Percentiles rank a stretch among this genome's conserved stretches.
Evolutionary conservation across 108 stramenopile species (phyloP).

Genomic region (Craspedostauros australis): DNA sequence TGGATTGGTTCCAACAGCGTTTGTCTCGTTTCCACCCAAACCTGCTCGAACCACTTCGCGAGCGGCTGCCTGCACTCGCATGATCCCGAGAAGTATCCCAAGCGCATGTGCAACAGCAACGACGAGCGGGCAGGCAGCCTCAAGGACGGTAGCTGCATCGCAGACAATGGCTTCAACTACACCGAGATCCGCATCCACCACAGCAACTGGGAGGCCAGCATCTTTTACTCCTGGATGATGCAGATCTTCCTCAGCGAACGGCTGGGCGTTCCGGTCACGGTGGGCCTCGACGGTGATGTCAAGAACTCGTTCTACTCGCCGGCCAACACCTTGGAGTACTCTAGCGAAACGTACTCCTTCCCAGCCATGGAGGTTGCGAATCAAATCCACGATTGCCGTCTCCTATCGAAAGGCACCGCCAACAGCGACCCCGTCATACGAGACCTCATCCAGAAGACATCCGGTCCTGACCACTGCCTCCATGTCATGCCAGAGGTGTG

Average conservation of each 20-base stretch:
- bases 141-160: constrained; percentile 1
- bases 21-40: too few relatives aligned
- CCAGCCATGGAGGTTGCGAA: constrained; percentile 4
- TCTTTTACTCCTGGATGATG: constrained; percentile 28
- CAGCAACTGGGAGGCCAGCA: constrained; percentile 31
- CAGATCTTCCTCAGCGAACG: constrained; percentile 38
- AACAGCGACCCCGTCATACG: constrained; percentile 7
- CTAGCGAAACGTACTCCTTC: constrained; percentile 3
- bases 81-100: background rate
- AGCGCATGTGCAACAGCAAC: background rate
- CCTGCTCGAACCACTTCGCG: constrained; percentile 33
- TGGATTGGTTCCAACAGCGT: too few relatives aligned
- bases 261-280: constrained; percentile 24
- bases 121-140: constrained; percentile 11
- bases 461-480: constrained; percentile 13
- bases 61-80: constrained; percentile 21
- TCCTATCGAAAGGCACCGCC: background rate
- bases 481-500: constrained; percentile 30
- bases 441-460: constrained; percentile 6
- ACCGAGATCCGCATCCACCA: constrained; percentile 23
- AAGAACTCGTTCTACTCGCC: constrained; percentile 22
- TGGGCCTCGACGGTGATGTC: constrained; percentile 16
- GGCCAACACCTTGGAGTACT: constrained; percentile 6
- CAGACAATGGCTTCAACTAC: constrained; percentile 11
- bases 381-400: background rate